Percentiles rank a stretch among this genome's conserved stretches.
Evolutionary conservation across 2,329 filamentous ascomycete species (phyloP).

Genomic region (Penicillium sp.): DNA sequence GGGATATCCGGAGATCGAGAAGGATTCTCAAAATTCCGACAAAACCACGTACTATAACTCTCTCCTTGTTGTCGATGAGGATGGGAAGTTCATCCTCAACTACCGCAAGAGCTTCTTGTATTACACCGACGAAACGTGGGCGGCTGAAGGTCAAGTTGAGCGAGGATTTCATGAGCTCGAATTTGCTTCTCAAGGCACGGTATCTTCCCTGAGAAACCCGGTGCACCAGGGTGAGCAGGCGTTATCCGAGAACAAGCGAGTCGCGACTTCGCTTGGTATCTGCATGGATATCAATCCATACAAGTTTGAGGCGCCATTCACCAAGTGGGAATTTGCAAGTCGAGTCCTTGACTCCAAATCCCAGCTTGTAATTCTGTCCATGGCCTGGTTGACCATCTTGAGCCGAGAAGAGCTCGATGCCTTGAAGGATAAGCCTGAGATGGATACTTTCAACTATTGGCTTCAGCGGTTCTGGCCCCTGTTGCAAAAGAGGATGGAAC

Average conservation of each 20-base stretch:
- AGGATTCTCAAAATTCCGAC: background rate
- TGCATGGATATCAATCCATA: constrained; percentile 62
- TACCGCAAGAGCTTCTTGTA: constrained; percentile 66
- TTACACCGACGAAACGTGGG: constrained; percentile 66
- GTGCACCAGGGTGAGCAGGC: background rate
- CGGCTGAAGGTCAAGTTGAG: constrained; percentile 49
- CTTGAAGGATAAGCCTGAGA: constrained; percentile 50
- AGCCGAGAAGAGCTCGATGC: constrained; percentile 47
- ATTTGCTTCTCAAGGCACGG: constrained; percentile 8
- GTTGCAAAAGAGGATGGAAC: constrained; percentile 33
- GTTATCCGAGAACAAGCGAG: constrained; percentile 13
- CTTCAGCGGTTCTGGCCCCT: constrained; percentile 57
- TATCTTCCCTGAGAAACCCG: background rate
- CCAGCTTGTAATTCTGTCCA: constrained; percentile 57
- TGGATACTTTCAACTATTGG: constrained; percentile 63
- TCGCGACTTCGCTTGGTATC: constrained; percentile 48
- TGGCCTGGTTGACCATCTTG: constrained; percentile 61
- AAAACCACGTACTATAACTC: constrained; percentile 54
- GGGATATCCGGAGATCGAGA: constrained; percentile 58
- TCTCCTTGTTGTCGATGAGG: constrained; percentile 55
- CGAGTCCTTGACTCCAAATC: constrained; percentile 50
- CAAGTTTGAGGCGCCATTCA: constrained; percentile 55
- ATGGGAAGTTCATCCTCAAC: constrained; percentile 54
- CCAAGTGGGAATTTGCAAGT: constrained; percentile 60
- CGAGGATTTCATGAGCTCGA: constrained; percentile 31